Base-by-base conservation (phyloP, 164 flowering plant species). In the Chimonanthus salicifolius region DNA sequence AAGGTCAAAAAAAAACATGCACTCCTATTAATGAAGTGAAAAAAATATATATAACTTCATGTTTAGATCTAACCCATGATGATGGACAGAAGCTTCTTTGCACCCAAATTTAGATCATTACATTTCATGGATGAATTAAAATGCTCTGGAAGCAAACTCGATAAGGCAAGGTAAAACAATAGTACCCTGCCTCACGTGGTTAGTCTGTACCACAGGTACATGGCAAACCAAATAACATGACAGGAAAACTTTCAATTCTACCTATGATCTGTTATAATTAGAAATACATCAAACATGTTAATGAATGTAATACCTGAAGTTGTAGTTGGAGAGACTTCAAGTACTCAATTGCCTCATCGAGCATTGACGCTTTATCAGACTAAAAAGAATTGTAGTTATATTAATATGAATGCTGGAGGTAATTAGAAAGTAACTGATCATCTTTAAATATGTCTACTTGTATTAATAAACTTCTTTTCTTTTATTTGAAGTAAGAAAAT, bases 341-440 rank as follows among this genome's bases (percentile, higher is more conserved):
- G 84, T 94, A 91, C 78, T 92, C 97, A 72, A 94, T 92, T 58
- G 98, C 99, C 80, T 94, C 98, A 71, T 94, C 98, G 60, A 94
- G 81, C 95, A 94, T 92, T 43, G 98, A 94, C 71, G 98, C 98
- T 80, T 94, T 94, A 81, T 94, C 99, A 6, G 95, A 84, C 99
- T 94, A 86, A 69, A 76, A 33, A 33, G 49, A 69, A 54, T 54
- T 54, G 5, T n/a, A 54, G 7, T 44, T 66, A 4, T 13, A 66
- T 54, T 54, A 54, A 54, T 54, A 9, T 54, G 60, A n/a, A 54
- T n/a, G 11, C 60, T 54, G 11, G 5, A 54, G 60, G 16, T 11
- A 54, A 54, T 10, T 3, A 10, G 4, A 9, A 54, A n/a, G 60
- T 54, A 54, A 54, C 16, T 10, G 16, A n/a, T n/a, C 4, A 54